These are phyloP conservation scores for Didymella lethalis DNA, from an alignment of 2,329 filamentous ascomycete species.

Conservation along the genomic window DNA sequence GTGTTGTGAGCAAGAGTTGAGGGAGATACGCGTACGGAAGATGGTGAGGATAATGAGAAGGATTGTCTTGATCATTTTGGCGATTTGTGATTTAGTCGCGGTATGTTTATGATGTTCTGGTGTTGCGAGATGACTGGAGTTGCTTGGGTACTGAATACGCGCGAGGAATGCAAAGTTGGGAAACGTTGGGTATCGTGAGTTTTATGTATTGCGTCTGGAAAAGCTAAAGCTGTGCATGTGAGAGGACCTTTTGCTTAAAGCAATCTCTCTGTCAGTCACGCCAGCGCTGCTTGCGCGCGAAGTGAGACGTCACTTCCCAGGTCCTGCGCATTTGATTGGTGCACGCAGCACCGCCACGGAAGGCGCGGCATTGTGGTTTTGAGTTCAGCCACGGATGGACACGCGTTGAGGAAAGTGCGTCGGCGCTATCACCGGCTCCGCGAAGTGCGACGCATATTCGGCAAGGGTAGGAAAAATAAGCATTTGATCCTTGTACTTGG, in stretches of 20 bases:
- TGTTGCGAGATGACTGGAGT: neutral
- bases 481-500: neutral
- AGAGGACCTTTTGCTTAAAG: slow-evolving; percentile 15
- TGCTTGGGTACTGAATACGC: neutral
- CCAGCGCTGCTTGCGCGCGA: slow-evolving; percentile 13
- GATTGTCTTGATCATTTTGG: slow-evolving; percentile 42
- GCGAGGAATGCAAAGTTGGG: slow-evolving; percentile 9
- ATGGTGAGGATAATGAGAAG: slow-evolving; percentile 57
- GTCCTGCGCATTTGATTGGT: slow-evolving; percentile 9
- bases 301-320: slow-evolving; percentile 19
- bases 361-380: slow-evolving; percentile 7
- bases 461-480: slow-evolving; percentile 1
- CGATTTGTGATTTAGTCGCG: neutral
- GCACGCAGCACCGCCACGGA: slow-evolving; percentile 7
- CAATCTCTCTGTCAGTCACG: slow-evolving; percentile 15
- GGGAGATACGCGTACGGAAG: slow-evolving; percentile 46
- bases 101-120: neutral
- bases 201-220: neutral
- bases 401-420: neutral
- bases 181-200: neutral
- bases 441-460: neutral
- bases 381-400: slow-evolving; percentile 1
- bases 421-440: slow-evolving; percentile 4
- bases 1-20: neutral
- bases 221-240: neutral